These are phyloP conservation scores for Sclerotinia trifoliorum DNA, from an alignment of 2,329 filamentous ascomycete genomes.

Conservation along the genomic window DNA sequence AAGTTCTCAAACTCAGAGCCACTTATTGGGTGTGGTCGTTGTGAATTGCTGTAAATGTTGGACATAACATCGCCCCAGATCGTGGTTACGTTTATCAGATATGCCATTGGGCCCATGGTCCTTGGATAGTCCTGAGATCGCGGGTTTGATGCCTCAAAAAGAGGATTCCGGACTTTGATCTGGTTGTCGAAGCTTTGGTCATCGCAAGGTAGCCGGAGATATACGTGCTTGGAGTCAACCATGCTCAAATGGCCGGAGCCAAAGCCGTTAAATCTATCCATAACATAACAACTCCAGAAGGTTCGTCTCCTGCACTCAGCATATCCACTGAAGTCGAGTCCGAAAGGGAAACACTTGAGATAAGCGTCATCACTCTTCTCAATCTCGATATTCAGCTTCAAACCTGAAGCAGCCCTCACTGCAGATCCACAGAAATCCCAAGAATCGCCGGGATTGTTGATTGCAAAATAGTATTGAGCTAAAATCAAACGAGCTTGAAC, in stretches of 20 bases:
- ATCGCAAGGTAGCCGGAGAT: slow-evolving; percentile 63
- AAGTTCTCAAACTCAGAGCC: slow-evolving; percentile 44
- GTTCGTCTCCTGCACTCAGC: slow-evolving; percentile 68
- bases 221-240: slow-evolving; percentile 63
- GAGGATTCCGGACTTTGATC: slow-evolving; percentile 54
- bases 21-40: slow-evolving; percentile 36
- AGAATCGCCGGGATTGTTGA: slow-evolving; percentile 57
- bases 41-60: slow-evolving; percentile 53
- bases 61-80: slow-evolving; percentile 66
- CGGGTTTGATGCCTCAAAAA: slow-evolving; percentile 55
- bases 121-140: slow-evolving; percentile 42
- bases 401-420: slow-evolving; percentile 55
- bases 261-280: slow-evolving; percentile 65
- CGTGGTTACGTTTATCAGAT: slow-evolving; percentile 60
- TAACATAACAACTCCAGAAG: slow-evolving; percentile 69
- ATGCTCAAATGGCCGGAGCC: slow-evolving; percentile 54
- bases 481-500: slow-evolving; percentile 67
- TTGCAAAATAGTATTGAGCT: slow-evolving; percentile 63
- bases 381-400: slow-evolving; percentile 64
- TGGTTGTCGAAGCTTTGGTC: slow-evolving; percentile 62
- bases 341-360: slow-evolving; percentile 52
- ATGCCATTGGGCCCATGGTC: slow-evolving; percentile 48
- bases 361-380: slow-evolving; percentile 46
- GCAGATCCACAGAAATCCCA: slow-evolving; percentile 65
- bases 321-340: slow-evolving; percentile 55